Base-by-base conservation (phyloP, 208 protist genomes). In the Acanthamoeba sp. region DNA sequence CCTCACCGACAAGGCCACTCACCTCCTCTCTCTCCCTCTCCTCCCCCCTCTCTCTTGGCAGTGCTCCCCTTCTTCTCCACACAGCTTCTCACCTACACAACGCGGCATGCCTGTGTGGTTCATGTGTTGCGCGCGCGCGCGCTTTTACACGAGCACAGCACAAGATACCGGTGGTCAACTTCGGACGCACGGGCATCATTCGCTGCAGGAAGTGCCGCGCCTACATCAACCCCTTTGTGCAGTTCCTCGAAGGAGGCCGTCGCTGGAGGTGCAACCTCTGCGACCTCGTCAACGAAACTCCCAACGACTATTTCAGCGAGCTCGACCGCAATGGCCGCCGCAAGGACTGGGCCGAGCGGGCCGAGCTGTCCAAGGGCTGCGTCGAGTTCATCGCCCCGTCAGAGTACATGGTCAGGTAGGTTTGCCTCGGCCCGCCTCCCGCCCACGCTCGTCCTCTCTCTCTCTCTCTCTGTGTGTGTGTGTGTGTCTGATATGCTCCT, bases 221-320 rank as follows among this genome's bases (percentile, higher is more conserved):
- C 45, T 99, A 99, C 96, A 99, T 99, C 84, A 99, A 99, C 96
- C 99, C 99, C 69, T 99, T 99, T 96, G 99, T 99, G 38, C 96
- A 94, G 5, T 99, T 99, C 91, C 96, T 98, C 50, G 98, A 99
- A 92, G 94, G 95, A 64, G 99, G 99, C 36, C 94, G 96, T 7
- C 95, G 97, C 69, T 99, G 98, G 98, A 96, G 97, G 94, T 99
- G 99, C 97, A 99, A 98, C 91, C 64, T 99, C 42, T 99, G 99
- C 96, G 95, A 95, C 45, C 73, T 98, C 27, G 36, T 98, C 10
- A 99, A 99, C 96, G 98, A 99, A n/a, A 97, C 95, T 9, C 94
- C 80, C 36, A 57, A 93, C 32, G 96, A 97, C 69, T 99, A 99
- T 95, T 98, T 96, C 94, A 97, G 97, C 94, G 84, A 95, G 34